Conservation (phyloP, 331 rosid species). For the Spiraea crenata region DNA sequence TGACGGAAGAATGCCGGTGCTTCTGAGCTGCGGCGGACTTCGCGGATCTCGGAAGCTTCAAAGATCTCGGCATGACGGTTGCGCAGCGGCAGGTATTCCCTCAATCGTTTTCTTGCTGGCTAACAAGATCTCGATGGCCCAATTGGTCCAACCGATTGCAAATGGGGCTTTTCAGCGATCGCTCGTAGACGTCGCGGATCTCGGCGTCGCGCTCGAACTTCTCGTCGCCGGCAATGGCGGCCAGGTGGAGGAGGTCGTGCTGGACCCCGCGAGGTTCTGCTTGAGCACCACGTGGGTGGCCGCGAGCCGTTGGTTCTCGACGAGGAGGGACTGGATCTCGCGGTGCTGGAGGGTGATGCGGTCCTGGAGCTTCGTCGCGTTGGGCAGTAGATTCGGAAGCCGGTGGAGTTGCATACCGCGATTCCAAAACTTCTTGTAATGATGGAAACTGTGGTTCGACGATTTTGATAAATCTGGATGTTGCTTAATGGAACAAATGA, state of each 20-base stretch:
- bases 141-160: too few relatives aligned
- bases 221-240: slow-evolving; percentile 44
- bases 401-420: slow-evolving; percentile 21
- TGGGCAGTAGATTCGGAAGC: slow-evolving; percentile 19
- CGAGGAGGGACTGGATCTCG: slow-evolving; percentile 70
- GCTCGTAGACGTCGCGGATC: slow-evolving; percentile 74
- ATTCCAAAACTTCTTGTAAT: neutral
- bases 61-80: too few relatives aligned
- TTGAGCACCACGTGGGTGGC: slow-evolving; percentile 82
- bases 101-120: slow-evolving; percentile 43
- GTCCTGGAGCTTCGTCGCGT: slow-evolving; percentile 56
- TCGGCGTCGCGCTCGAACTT: slow-evolving; percentile 70
- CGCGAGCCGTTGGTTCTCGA: slow-evolving; percentile 84
- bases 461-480: neutral
- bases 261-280: slow-evolving; percentile 67
- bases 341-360: slow-evolving; percentile 54
- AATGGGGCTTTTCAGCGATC: slow-evolving; percentile 61
- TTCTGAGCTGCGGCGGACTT: too few relatives aligned
- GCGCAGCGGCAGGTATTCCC: too few relatives aligned
- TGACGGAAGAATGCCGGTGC: too few relatives aligned
- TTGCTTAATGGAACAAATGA: neutral
- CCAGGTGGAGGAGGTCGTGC: slow-evolving; percentile 54
- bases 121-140: too few relatives aligned
- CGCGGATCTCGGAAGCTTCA: too few relatives aligned
- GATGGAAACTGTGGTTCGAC: neutral